Evolutionary conservation across 106 monocot species (phyloP).

Genomic region (Gastrodia elata): DNA sequence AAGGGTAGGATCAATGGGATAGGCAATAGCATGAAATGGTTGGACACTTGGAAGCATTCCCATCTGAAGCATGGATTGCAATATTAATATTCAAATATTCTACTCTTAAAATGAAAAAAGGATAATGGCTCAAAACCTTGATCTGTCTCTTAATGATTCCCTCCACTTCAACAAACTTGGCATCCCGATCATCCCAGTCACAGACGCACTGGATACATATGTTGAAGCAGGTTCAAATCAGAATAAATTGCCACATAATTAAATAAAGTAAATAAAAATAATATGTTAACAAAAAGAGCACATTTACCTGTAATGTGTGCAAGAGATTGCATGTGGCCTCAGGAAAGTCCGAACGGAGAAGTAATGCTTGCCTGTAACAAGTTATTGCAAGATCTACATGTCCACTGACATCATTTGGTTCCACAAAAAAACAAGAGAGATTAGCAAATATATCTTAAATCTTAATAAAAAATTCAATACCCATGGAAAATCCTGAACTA

Average conservation of each 20-base stretch:
- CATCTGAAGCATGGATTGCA: slow-evolving; percentile 24
- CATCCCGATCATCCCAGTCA: slow-evolving; percentile 81
- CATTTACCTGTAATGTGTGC: slow-evolving; percentile 81
- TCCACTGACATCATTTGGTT: slow-evolving; percentile 41
- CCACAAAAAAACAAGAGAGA: neutral
- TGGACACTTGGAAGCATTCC: slow-evolving; percentile 91
- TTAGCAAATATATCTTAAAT: neutral
- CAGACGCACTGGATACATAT: slow-evolving; percentile 66
- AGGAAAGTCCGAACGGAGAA: slow-evolving; percentile 80
- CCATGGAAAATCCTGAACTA: neutral
- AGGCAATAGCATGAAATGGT: slow-evolving; percentile 99
- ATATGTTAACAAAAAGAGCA: neutral
- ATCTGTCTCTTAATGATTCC: slow-evolving; percentile 85
- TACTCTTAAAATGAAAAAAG: neutral
- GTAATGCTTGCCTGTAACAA: slow-evolving; percentile 78
- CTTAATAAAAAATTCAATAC: neutral
- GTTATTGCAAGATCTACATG: slow-evolving; percentile 80
- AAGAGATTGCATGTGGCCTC: slow-evolving; percentile 95
- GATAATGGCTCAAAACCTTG: slow-evolving; percentile 40
- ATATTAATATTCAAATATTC: neutral
- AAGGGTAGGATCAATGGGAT: slow-evolving; percentile 87
- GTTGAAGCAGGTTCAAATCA: neutral
- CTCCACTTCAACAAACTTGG: slow-evolving; percentile 79
- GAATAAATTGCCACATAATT: neutral
- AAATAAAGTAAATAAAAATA: neutral